phyloP scores from a whole-genome alignment of 192 early-diverging fungal species.

The Coemansia sp. region DNA sequence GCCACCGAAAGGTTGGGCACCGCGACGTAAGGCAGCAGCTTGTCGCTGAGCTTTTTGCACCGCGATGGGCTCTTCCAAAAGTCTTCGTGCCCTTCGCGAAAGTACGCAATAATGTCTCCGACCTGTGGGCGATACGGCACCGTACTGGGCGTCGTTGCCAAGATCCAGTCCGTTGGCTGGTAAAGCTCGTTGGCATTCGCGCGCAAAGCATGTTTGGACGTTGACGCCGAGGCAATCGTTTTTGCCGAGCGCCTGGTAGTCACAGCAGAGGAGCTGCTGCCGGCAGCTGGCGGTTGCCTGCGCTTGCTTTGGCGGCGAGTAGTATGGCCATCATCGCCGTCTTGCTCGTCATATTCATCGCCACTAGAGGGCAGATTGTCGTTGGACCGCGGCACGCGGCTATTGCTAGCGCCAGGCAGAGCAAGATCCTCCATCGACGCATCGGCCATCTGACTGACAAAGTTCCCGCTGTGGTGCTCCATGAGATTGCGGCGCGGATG shows the following conservation, averaged over 20 bases:
- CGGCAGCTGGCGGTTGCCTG: not conserved
- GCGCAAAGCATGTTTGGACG: not conserved
- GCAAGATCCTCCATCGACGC: slow-evolving; percentile 9
- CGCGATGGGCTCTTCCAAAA: slow-evolving; percentile 58
- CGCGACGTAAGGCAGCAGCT: slow-evolving; percentile 54
- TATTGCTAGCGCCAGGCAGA: not conserved
- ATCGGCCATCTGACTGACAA: slow-evolving; percentile 9
- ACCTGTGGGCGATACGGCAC: slow-evolving; percentile 69
- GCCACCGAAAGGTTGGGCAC: slow-evolving; percentile 55
- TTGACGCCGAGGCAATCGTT: slow-evolving; percentile 9
- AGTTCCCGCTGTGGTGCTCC: not conserved
- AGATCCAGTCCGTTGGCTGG: slow-evolving; percentile 61
- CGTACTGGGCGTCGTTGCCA: slow-evolving; percentile 38
- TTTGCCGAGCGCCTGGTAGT: not conserved
- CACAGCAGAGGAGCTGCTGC: slow-evolving; percentile 10
- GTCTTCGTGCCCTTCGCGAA: slow-evolving; percentile 63
- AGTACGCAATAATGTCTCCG: slow-evolving; percentile 63
- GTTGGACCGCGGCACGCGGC: slow-evolving; percentile 27
- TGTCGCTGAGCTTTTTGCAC: slow-evolving; percentile 48
- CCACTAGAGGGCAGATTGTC: slow-evolving; percentile 11
- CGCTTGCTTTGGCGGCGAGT: slow-evolving; percentile 16
- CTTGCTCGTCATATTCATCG: slow-evolving; percentile 3
- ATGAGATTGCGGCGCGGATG: not conserved
- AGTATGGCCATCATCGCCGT: not conserved
- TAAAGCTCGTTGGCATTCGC: slow-evolving; percentile 12